Base-by-base conservation (phyloP, 202 grass and related monocot species). In the Brachypodium distachyon region DNA sequence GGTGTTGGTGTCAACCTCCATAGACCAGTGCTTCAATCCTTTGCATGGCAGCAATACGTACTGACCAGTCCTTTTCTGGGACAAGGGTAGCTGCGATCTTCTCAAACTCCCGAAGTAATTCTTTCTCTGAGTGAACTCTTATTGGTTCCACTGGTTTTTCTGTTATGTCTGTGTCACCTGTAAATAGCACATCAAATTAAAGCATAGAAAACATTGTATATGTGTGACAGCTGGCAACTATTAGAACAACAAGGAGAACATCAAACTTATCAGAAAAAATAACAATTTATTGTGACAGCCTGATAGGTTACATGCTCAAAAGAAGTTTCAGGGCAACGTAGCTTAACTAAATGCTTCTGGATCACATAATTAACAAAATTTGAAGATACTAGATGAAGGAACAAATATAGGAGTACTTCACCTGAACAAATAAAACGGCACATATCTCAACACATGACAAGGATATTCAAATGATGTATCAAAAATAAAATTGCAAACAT, bases 51-150 rank as follows among this genome's bases (percentile, higher is more conserved):
- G 89, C 91, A 78, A 94, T 97, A 48, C 94, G 84, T 76, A 90
- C 42, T 55, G 91, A 94, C 94, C 94, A 97, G 78, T 97, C 94
- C 70, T 97, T 97, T 81, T 97, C 94, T 82, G 94, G 94, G 32
- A 81, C 94, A 66, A 97, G 89, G 73, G 73, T 94, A 56, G 84
- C 86, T 74, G 89, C 88, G 26, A 97, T 94, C 76, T 94, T 97
- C 84, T 97, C 94, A 72, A 97, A 83, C 59, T 97, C 94, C 78
- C 87, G 81, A 72, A 94, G 67, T 60, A 97, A 87, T 82, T 97
- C 94, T 82, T 97, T 97, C 73, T 97, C 94, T n/a, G 94, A 97
- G 77, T 94, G 86, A 70, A 97, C 84, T 74, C 87, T 94, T 77
- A 97, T 77, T 79, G 94, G 89, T 42, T 91, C 91, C 72, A 94